A percentile compares a stretch with the other conserved stretches of the same genome.
Conservation (phyloP, 805 yeast species). For the Pichia nakasei region DNA sequence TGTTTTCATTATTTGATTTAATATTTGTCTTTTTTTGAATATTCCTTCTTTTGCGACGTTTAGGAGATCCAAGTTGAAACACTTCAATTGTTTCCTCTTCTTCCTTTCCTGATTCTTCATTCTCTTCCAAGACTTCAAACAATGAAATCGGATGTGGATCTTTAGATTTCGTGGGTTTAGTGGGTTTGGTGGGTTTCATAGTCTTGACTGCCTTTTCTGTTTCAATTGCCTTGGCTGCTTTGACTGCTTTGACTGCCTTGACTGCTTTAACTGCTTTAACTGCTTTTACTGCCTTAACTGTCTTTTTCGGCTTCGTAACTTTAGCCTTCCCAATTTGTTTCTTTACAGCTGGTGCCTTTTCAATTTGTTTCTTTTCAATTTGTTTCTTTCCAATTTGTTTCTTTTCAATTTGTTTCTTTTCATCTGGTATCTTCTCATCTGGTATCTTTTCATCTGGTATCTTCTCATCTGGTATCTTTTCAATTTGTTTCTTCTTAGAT, state of each 20-base stretch:
- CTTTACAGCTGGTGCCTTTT: no score
- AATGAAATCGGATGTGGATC: slow-evolving; percentile 3
- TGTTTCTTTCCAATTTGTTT: not conserved
- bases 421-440: no score
- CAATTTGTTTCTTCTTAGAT: not conserved
- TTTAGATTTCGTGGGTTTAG: not conserved
- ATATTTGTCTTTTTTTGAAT: not conserved
- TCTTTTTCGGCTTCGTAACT: not conserved
- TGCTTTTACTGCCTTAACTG: not conserved
- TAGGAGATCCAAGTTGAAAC: slow-evolving; percentile 10
- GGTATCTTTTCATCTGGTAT: no score
- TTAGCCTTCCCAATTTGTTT: not conserved
- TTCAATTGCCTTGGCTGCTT: not conserved
- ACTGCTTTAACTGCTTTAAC: not conserved
- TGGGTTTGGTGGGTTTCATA: not conserved
- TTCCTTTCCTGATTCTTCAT: not conserved
- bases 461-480: not conserved
- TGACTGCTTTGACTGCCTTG: not conserved
- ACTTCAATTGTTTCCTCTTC: no score
- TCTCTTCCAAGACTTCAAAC: slow-evolving; percentile 11
- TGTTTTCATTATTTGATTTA: slow-evolving; percentile 5
- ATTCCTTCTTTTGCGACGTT: no score
- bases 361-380: no score
- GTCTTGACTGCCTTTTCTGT: not conserved
- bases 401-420: no score